phyloP scores from a whole-genome alignment of 2,329 filamentous ascomycete genomes.

The Aspergillus novofumigatus region DNA sequence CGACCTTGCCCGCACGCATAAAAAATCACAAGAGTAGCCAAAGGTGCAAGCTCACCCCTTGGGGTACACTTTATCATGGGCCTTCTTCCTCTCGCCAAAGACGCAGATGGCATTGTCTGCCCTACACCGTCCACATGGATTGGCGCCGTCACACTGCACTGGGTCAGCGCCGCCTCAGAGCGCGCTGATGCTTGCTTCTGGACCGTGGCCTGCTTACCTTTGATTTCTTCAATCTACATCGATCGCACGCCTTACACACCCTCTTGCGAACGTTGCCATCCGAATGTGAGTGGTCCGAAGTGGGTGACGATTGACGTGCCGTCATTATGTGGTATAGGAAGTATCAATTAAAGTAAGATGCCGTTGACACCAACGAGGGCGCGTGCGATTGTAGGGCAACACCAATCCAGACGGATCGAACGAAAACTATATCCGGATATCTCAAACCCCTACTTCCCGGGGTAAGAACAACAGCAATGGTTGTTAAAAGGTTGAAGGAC shows the following conservation, averaged over 20 bases:
- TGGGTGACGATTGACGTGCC: conserved; percentile 37
- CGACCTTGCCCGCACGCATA: neutral
- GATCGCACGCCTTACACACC: conserved; percentile 64
- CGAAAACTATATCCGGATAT: neutral
- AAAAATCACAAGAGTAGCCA: neutral
- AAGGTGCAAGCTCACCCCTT: conserved; percentile 52
- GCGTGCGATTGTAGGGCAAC: conserved; percentile 16
- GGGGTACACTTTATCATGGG: conserved; percentile 64
- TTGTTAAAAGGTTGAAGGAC: conserved; percentile 4
- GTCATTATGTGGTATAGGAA: conserved; percentile 29
- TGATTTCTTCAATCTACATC: conserved; percentile 63
- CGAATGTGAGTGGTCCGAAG: conserved; percentile 38
- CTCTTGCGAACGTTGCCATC: conserved; percentile 54
- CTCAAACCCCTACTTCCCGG: neutral
- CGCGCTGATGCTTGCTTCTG: conserved; percentile 9
- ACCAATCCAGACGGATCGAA: neutral
- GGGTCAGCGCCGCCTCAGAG: conserved; percentile 22
- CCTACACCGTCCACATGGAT: conserved; percentile 59
- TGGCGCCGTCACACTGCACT: conserved; percentile 55
- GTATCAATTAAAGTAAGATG: neutral
- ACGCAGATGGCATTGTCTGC: conserved; percentile 62
- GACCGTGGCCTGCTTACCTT: conserved; percentile 45
- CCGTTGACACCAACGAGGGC: neutral
- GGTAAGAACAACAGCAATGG: conserved; percentile 4
- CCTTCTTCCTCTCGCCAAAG: conserved; percentile 63